Conservation (phyloP, 2,329 filamentous ascomycete genomes). For the Penicillium aurantiogriseum region DNA sequence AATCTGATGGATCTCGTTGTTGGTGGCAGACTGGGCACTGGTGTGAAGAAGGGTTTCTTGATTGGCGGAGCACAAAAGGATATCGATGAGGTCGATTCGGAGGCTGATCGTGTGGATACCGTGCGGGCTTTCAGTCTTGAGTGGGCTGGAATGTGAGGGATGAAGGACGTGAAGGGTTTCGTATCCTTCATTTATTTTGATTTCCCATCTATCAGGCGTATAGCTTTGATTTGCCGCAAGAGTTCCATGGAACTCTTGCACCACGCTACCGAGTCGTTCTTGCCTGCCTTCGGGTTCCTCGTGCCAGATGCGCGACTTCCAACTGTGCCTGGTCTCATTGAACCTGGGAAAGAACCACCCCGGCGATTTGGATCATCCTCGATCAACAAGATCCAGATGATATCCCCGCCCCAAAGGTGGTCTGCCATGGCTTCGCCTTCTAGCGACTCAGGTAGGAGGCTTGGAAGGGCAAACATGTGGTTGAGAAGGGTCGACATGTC, state of each 20-base stretch:
- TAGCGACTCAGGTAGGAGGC: background rate
- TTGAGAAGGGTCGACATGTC: background rate
- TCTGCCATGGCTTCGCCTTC: background rate
- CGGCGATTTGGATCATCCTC: background rate
- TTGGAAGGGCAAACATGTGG: background rate
- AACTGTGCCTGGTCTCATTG: background rate
- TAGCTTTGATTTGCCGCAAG: background rate
- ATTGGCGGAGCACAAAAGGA: conserved; percentile 65
- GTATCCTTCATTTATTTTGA: background rate
- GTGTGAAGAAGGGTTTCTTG: conserved; percentile 93
- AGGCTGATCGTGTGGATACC: conserved; percentile 29
- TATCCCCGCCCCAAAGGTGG: background rate
- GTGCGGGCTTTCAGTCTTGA: conserved; percentile 81
- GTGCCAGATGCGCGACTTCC: background rate
- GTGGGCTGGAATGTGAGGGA: conserved; percentile 82
- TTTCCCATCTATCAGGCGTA: background rate
- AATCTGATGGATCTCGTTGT: conserved; percentile 80
- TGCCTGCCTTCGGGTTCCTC: background rate
- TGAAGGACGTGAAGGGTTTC: background rate
- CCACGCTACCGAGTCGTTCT: background rate
- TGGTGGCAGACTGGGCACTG: conserved; percentile 83
- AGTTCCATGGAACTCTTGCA: background rate
- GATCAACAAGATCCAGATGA: background rate
- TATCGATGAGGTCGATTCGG: conserved; percentile 38
- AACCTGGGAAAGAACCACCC: too few species aligned